Conservation (phyloP, 228 moss, liverwort and hornwort species). For the Sphagnum magellanicum region DNA sequence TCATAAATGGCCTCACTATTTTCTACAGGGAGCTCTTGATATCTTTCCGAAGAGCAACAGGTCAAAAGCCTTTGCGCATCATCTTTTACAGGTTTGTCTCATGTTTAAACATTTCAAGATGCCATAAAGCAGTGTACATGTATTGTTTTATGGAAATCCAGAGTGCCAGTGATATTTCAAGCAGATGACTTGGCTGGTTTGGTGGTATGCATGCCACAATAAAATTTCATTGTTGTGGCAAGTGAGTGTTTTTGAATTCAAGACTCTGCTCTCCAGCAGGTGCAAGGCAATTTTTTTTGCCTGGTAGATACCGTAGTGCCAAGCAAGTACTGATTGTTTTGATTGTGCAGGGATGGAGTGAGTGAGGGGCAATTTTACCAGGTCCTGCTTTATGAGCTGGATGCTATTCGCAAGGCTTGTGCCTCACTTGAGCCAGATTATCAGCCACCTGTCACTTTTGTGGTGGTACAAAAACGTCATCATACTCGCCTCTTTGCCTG, state of each 20-base stretch:
- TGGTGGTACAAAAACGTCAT: constrained; percentile 95
- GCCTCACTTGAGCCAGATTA: constrained; percentile 92
- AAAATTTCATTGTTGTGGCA: too few species aligned
- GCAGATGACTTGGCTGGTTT: too few species aligned
- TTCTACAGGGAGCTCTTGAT: constrained; percentile 42
- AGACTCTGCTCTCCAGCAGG: too few species aligned
- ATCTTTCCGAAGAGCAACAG: constrained; percentile 54
- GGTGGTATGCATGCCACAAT: too few species aligned
- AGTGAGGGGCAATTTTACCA: constrained; percentile 98
- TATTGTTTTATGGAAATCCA: too few species aligned
- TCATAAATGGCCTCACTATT: background rate
- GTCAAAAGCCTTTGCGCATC: constrained; percentile 53
- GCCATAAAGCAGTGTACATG: too few species aligned
- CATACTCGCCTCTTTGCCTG: constrained; percentile 90
- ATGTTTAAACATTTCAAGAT: too few species aligned
- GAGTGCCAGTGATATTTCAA: too few species aligned
- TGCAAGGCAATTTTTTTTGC: too few species aligned
- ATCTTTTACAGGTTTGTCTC: constrained; percentile 49
- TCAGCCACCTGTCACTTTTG: constrained; percentile 97
- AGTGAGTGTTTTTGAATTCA: too few species aligned
- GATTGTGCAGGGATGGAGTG: constrained; percentile 66
- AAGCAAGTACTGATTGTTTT: too few species aligned
- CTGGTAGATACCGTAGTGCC: too few species aligned
- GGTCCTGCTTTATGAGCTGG: constrained; percentile 83
- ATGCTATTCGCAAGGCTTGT: constrained; percentile 89